phyloP scores from a whole-genome alignment of 768 basidiomycete genomes.

The Filobasidium wieringae region DNA sequence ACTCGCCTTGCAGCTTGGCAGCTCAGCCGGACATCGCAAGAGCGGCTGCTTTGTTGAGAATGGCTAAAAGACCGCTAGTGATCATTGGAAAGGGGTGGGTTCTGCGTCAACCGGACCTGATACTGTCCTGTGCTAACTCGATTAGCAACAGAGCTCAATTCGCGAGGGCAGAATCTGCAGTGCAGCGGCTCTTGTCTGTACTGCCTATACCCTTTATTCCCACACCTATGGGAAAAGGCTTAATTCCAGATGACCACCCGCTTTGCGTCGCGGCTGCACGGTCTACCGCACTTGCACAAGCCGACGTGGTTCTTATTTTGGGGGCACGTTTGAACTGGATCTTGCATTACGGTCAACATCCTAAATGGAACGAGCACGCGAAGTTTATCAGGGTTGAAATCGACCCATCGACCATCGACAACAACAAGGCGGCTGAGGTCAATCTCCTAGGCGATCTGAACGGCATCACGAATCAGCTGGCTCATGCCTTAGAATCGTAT shows the following conservation, averaged over 20 bases:
- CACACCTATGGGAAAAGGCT: slow-evolving; percentile 22
- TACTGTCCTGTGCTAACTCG: neutral
- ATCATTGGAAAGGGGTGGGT: slow-evolving; percentile 21
- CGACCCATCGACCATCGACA: slow-evolving; percentile 15
- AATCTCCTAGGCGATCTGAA: slow-evolving; percentile 14
- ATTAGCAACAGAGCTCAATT: slow-evolving; percentile 14
- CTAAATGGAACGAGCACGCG: slow-evolving; percentile 19
- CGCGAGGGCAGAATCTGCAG: slow-evolving; percentile 12
- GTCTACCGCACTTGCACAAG: slow-evolving; percentile 14
- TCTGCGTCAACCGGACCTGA: neutral
- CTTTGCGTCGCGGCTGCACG: slow-evolving; percentile 20
- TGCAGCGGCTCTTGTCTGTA: slow-evolving; percentile 8
- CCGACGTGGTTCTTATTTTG: slow-evolving; percentile 22
- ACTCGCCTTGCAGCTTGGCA: neutral
- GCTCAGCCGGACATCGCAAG: neutral
- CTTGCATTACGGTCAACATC: slow-evolving; percentile 16
- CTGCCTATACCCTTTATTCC: slow-evolving; percentile 19
- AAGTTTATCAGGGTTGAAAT: slow-evolving; percentile 19
- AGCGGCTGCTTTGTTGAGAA: slow-evolving; percentile 13
- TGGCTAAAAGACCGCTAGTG: slow-evolving; percentile 17
- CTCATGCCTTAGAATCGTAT: neutral
- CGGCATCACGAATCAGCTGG: slow-evolving; percentile 15
- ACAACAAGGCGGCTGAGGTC: slow-evolving; percentile 15
- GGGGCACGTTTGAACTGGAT: slow-evolving; percentile 26
- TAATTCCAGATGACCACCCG: slow-evolving; percentile 18